Percentiles rank a stretch among this genome's conserved stretches.
Conservation (phyloP, 2,329 filamentous ascomycete genomes). For the Sordariomycetes sp. region DNA sequence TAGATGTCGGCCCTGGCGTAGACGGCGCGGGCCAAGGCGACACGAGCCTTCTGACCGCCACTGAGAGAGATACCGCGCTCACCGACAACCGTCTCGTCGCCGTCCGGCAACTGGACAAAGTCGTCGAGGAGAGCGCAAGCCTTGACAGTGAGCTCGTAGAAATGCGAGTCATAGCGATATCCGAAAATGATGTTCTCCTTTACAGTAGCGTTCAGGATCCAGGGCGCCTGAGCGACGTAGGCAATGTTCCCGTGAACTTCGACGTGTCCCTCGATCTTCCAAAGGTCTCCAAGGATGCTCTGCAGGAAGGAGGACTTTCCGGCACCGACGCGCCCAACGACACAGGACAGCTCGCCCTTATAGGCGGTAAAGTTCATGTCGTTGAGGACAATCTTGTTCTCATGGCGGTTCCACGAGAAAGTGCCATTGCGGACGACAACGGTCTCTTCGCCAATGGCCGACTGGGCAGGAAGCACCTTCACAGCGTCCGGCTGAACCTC, state of each 20-base stretch:
- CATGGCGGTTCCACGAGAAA: conserved; percentile 90
- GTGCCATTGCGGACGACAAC: conserved; percentile 72
- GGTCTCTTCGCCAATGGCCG: conserved; percentile 72
- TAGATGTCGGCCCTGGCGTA: conserved; percentile 97
- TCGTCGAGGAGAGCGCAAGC: conserved; percentile 87
- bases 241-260: conserved; percentile 70
- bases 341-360: conserved; percentile 85
- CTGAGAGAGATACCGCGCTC: conserved; percentile 94
- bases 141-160: conserved; percentile 86
- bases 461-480: conserved; percentile 50
- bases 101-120: conserved; percentile 83
- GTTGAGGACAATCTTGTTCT: conserved; percentile 55
- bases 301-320: conserved; percentile 92
- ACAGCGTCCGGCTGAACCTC: conserved; percentile 85
- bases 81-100: conserved; percentile 91
- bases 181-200: conserved; percentile 97
- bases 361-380: conserved; percentile 80
- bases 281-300: conserved; percentile 79
- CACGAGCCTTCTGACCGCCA: conserved; percentile 87
- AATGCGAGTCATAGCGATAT: conserved; percentile 81
- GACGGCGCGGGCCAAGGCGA: conserved; percentile 84
- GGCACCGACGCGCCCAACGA: conserved; percentile 86
- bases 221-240: conserved; percentile 85
- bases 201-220: conserved; percentile 97
- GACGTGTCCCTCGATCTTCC: conserved; percentile 77